Base-by-base conservation (phyloP, 768 basidiomycete species). In the Pilatotrama ljubarskyi region DNA sequence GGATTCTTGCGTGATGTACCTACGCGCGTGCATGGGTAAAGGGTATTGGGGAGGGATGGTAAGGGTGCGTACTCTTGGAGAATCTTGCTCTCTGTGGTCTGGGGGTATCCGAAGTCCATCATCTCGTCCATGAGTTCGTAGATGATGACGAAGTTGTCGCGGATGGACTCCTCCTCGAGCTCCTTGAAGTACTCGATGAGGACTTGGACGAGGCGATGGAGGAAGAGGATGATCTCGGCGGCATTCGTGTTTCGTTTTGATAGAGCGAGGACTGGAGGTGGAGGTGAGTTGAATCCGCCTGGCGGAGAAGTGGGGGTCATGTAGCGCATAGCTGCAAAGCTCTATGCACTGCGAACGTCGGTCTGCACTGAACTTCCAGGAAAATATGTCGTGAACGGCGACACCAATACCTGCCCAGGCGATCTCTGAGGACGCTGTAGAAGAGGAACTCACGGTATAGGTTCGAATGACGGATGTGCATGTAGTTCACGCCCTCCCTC, bases 71-170 rank as follows among this genome's bases (percentile, higher is more conserved):
- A 93, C 88, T 98, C 96, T 76, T 98, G 96, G 51, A 98, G 76
- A 67, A 98, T 99, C 81, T 99, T 98, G 82, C 92, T 94, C 78
- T 99, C 97, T 15, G 97, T 98, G 41, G 96, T 99, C 74, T 98
- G 97, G 0, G 97, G 96, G 72, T 90, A 98, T 8, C 97, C 97
- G 75, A 97, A 99, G 78, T 99, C 97, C 95, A 98, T 98, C 93
- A 98, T 98, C 80, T 99, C 97, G 69, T 98, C 96, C 79, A 99
- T 83, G 54, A 98, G 84, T 72, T 98, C 96, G 74, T 97, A 99
- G 51, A 99, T 97, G 71, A 99, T 97, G 40, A 99, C 97, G 71
- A 99, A 99, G 71, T 99, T 99, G 75, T 99, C 97, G 8, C 97
- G 83, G 71, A 99, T 98, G 48, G 93, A 95, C 78, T 99, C 97